These are phyloP conservation scores for Trichomonas vaginalis DNA, from an alignment of 208 protist species.

Conservation along the genomic window DNA sequence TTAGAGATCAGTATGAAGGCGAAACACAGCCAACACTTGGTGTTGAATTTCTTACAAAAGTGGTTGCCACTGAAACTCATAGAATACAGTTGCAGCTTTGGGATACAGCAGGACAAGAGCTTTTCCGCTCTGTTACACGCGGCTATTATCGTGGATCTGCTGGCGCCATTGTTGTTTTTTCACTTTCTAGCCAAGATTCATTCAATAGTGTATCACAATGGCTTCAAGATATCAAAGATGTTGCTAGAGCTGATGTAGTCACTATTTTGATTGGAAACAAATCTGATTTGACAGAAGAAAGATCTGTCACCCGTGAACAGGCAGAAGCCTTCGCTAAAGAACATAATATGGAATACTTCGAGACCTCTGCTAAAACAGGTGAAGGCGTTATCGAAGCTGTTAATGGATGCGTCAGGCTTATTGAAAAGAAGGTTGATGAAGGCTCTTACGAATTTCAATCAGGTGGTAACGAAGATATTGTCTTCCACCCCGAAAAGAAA, in stretches of 20 bases:
- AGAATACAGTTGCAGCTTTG: neutral
- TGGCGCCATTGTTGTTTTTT: neutral
- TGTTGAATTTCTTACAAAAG: neutral
- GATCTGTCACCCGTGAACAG: neutral
- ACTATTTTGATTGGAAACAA: neutral
- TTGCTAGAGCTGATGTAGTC: neutral
- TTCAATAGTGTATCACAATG: neutral
- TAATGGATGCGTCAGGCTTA: neutral
- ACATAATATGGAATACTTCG: slow-evolving; percentile 13
- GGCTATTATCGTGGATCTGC: neutral
- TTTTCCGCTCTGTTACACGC: neutral
- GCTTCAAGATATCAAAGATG: neutral
- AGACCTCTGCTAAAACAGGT: slow-evolving; percentile 15
- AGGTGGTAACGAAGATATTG: neutral
- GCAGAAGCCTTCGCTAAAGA: neutral
- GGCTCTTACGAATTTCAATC: neutral
- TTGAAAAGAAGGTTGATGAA: neutral
- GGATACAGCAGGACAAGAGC: slow-evolving; percentile 1
- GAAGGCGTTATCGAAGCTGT: neutral
- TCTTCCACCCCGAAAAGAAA: neutral
- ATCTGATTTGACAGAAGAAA: neutral
- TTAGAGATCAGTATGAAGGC: neutral
- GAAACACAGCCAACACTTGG: neutral
- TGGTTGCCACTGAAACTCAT: neutral
- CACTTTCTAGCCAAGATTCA: neutral